phyloP scores from a whole-genome alignment of 305 asterid species.

The Solanum chacoense region DNA sequence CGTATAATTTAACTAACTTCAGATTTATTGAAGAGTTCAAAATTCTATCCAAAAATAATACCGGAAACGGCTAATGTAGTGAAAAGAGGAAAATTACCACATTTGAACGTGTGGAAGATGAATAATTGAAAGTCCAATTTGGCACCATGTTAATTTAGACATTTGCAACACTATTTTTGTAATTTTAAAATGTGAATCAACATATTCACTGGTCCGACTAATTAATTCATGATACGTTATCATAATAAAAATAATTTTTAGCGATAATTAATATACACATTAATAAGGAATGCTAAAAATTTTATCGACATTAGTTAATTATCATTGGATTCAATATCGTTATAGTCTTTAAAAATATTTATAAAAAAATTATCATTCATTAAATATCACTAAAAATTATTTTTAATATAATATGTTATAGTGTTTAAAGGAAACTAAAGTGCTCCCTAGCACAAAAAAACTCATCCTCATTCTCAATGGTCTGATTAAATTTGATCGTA shows the following conservation, averaged over 20 bases:
- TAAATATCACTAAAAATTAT: too few species aligned
- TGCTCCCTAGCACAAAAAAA: not conserved
- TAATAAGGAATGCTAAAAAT: fast-evolving
- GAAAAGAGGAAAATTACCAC: not conserved
- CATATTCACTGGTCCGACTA: not conserved
- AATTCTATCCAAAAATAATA: fast-evolving
- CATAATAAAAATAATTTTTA: not conserved
- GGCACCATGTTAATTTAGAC: not conserved
- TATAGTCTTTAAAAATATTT: not conserved
- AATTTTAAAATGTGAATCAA: not conserved
- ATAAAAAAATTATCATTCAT: too few species aligned
- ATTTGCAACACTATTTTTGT: not conserved
- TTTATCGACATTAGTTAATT: not conserved
- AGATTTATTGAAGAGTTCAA: fast-evolving
- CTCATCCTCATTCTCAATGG: not conserved
- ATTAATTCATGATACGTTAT: not conserved
- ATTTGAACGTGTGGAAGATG: not conserved
- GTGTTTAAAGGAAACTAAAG: not conserved
- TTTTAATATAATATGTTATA: too few species aligned
- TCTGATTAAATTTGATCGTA: not conserved
- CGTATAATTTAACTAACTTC: fast-evolving
- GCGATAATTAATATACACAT: not conserved
- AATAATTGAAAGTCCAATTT: not conserved
- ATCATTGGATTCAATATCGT: not conserved
- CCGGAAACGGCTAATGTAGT: fast-evolving